Evolutionary conservation across 257 asterid genomes (phyloP), one percentile per base, ranked within the genome.

Genomic region (Apocynum venetum): DNA sequence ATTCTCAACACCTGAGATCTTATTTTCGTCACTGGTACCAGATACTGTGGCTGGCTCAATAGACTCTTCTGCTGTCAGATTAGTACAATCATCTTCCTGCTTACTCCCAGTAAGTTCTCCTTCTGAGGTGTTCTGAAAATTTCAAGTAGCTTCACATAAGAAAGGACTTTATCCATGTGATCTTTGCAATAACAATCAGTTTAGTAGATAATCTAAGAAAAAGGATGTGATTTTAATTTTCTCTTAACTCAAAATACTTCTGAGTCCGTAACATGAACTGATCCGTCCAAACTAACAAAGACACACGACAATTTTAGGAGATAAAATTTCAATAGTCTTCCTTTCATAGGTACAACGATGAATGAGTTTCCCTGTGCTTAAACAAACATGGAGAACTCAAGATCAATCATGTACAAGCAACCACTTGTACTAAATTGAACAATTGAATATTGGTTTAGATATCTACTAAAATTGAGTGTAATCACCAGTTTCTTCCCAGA

Each of bases 121-220:
- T 77, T 64, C 82, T 61, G 90, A 88, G 19, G 48, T 77, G 4
- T 81, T 87, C 97, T 90, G 83, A 63, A 47, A 77, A 51, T 51
- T 57, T 44, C 66, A 81, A 46, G 73, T 81, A 52, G 71, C 13
- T 43, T 55, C 64, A 35, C 3, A 59, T 80, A 17, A 74, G 82
- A 75, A 75, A 47, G n/a, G 31, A 20, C 31, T 68, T 46, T 73
- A 48, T 35, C 65, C 57, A 48, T 14, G 44, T 38, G 56, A 36
- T 17, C 44, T 46, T 31, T 38, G 55, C 68, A 71, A 41, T n/a
- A 8, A 40, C 13, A 14, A 70, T 57, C 35, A 41, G 70, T 15
- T 4, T 5, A 25, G 69, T 6, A 52, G 6, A 25, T 52, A 3
- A 19, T 61, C 67, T 31, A 25, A 25, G 17, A 25, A 38, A 64